These are phyloP conservation scores for Oldenlandia corymbosa DNA, from an alignment of 257 asterid genomes.

Conservation along the genomic window DNA sequence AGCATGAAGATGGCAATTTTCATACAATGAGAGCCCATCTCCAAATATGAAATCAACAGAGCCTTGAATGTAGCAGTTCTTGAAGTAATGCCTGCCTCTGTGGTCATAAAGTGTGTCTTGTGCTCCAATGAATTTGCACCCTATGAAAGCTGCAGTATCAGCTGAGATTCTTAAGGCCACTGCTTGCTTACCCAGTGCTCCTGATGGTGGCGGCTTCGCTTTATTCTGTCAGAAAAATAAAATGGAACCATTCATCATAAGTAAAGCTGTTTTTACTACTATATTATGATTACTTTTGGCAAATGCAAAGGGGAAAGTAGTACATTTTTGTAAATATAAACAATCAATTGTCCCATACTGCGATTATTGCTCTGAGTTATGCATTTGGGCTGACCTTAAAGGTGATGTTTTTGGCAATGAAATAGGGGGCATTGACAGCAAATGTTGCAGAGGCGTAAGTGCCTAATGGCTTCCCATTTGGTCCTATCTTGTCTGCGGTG, in stretches of 20 bases:
- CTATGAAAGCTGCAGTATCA: slow-evolving; percentile 72
- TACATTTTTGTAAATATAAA: neutral
- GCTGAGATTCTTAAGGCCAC: slow-evolving; percentile 91
- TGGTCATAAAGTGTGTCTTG: slow-evolving; percentile 90
- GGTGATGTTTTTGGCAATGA: slow-evolving; percentile 71
- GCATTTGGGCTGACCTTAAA: slow-evolving; percentile 48
- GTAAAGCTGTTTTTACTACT: neutral
- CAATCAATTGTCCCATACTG: neutral
- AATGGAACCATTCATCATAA: neutral
- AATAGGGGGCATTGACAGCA: slow-evolving; percentile 81
- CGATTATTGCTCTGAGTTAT: neutral
- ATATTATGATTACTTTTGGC: neutral
- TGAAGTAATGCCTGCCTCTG: slow-evolving; percentile 84
- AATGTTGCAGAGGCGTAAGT: slow-evolving; percentile 90
- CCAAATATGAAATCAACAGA: slow-evolving; percentile 88
- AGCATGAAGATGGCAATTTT: slow-evolving; percentile 66
- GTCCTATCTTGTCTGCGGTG: slow-evolving; percentile 58
- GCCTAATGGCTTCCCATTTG: slow-evolving; percentile 53
- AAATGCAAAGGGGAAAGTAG: neutral
- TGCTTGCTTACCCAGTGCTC: slow-evolving; percentile 81
- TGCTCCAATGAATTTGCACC: slow-evolving; percentile 77
- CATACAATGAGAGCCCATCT: slow-evolving; percentile 62
- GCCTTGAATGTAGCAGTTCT: slow-evolving; percentile 69
- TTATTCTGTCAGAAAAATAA: slow-evolving; percentile 46
- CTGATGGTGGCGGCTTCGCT: slow-evolving; percentile 56